Evolutionary conservation across 2,329 filamentous ascomycete species (phyloP), one percentile per base, ranked within the genome.

Genomic region (Periconia digitata): DNA sequence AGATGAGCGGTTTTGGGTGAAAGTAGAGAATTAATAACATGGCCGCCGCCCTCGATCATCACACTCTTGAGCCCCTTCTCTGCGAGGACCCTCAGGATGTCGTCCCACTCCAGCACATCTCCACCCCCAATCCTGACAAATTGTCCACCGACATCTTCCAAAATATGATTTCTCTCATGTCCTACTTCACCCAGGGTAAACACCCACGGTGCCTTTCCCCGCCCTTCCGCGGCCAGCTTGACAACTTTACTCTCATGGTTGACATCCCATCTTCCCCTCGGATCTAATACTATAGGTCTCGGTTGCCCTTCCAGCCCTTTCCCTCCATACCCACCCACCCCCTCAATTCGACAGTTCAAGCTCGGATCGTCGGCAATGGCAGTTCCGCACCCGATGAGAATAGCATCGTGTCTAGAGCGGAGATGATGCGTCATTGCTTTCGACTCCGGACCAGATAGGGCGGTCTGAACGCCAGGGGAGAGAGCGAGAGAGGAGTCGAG

Each of bases 351-450:
- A 66, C 89, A 94, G 69, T 95, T 96, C 44, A 97, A 76, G 2
- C 84, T 85, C 2, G 92, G 92, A 64, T 96, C 83, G 69, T 97
- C 92, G 17, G 89, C 87, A 21, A 90, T 76, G 7, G 90, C 89
- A 1, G 92, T 97, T 2, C 87, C 87, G 4, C 87, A 89, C 18
- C 92, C 92, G 24, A 97, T 78, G 20, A 95, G 79, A 58, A 96
- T 95, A 34, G 89, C 90, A 54, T 89, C 84, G 72, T 97, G 91
- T 15, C 80, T 82, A 12, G 86, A 85, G 61, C 92, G 89, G 22
- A 97, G 81, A 67, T 88, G 90, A 72, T 97, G 92, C 0, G 92
- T 96, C 90, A 97, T 95, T 44, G 89, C 82, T 72, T 96, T 96
- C 32, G 90, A 90, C 54, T 85, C 79, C 0, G 87, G 82, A 3